Evolutionary conservation across 805 yeast genomes (phyloP).

Genomic region (Grigorovia transvaalensis): DNA sequence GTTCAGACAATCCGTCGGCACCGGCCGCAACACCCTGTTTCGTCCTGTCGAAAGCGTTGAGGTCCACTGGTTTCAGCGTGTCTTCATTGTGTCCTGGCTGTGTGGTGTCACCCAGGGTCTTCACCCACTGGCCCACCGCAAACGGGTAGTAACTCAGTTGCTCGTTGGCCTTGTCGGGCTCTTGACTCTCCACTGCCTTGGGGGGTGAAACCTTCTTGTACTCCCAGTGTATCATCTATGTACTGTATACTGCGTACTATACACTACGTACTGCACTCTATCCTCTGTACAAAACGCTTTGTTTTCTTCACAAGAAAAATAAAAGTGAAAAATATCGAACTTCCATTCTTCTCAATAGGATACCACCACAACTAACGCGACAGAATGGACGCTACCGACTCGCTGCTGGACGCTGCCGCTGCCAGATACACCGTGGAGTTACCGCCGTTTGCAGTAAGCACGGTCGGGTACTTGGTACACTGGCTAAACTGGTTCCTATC

Average conservation of each 20-base stretch:
- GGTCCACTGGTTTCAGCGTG: constrained; percentile 25
- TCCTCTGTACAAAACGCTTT: too few relatives aligned
- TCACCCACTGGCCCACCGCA: constrained; percentile 19
- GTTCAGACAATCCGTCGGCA: constrained; percentile 31
- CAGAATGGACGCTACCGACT: not conserved
- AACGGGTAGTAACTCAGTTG: constrained; percentile 14
- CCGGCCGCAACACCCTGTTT: constrained; percentile 1
- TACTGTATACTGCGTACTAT: too few relatives aligned
- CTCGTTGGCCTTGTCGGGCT: not conserved
- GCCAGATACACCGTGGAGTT: not conserved
- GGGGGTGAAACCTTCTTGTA: not conserved
- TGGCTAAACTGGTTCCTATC: constrained; percentile 10
- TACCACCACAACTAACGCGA: not conserved
- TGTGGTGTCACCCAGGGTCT: constrained; percentile 1
- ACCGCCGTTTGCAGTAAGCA: not conserved
- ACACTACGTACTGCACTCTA: too few relatives aligned
- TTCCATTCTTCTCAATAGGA: not conserved
- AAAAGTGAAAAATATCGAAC: not conserved
- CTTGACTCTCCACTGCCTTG: not conserved
- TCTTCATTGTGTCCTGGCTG: not conserved
- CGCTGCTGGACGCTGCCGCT: not conserved
- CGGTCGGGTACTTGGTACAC: constrained; percentile 2
- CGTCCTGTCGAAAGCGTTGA: constrained; percentile 29
- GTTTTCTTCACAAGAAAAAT: too few relatives aligned
- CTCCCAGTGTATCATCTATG: not conserved